Evolutionary conservation across 2,329 filamentous ascomycete species (phyloP).

Genomic region (Calcarisporium arbuscula): DNA sequence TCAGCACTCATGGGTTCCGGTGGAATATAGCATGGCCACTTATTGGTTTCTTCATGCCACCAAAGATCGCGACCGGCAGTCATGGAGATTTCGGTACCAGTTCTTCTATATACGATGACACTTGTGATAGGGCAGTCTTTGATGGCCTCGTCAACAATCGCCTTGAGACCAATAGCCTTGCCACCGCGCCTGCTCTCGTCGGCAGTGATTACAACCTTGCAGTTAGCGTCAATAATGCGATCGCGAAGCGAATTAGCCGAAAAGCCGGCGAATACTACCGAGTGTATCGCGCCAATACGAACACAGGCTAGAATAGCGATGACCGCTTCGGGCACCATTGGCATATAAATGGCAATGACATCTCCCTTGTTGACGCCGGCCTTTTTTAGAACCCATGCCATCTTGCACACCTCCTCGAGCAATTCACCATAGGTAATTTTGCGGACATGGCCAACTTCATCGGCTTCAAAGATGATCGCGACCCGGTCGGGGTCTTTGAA

Average conservation of each 20-base stretch:
- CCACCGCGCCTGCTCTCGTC: slow-evolving; percentile 98
- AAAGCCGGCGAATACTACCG: slow-evolving; percentile 96
- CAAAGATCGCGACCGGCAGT: slow-evolving; percentile 83
- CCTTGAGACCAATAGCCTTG: slow-evolving; percentile 95
- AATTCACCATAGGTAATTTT: slow-evolving; percentile 85
- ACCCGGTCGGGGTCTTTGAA: slow-evolving; percentile 81
- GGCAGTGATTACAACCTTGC: slow-evolving; percentile 90
- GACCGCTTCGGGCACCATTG: slow-evolving; percentile 92
- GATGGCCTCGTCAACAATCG: slow-evolving; percentile 94
- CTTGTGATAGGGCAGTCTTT: slow-evolving; percentile 91
- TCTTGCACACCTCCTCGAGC: slow-evolving; percentile 76
- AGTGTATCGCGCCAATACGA: slow-evolving; percentile 95
- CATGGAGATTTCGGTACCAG: slow-evolving; percentile 89
- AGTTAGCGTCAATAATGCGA: slow-evolving; percentile 82
- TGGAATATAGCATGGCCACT: slow-evolving; percentile 87
- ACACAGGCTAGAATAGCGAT: slow-evolving; percentile 84
- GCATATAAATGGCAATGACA: slow-evolving; percentile 88
- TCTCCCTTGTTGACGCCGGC: slow-evolving; percentile 94
- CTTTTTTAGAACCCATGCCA: slow-evolving; percentile 77
- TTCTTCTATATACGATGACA: slow-evolving; percentile 89
- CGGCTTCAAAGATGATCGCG: slow-evolving; percentile 93
- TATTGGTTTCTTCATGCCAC: slow-evolving; percentile 98
- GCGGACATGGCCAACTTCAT: slow-evolving; percentile 78
- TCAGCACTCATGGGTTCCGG: slow-evolving; percentile 87
- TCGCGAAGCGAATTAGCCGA: slow-evolving; percentile 93